Evolutionary conservation across 768 basidiomycete species (phyloP), one percentile per base, ranked within the genome.

Genomic region (Heimioporus sp.): DNA sequence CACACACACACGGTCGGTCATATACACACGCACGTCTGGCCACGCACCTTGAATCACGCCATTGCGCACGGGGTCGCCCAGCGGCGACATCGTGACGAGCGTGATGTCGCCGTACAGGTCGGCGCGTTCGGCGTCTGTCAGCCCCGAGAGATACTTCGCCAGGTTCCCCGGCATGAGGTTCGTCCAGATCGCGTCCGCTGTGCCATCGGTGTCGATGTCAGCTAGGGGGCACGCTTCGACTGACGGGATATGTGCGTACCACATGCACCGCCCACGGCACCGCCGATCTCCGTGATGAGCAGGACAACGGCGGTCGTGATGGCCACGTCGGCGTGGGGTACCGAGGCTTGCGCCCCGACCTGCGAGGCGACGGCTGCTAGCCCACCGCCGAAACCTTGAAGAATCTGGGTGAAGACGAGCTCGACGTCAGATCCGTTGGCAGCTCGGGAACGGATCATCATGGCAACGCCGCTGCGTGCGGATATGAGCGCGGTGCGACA

Each of bases 341-440:
- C 87, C 11, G 79, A 72, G 4, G 84, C 86, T 61, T 88, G 86
- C 4, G 85, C 80, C 30, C 77, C 80, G 35, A 85, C 82, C 61
- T 82, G 82, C 1, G 75, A 65, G 6, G 80, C 63, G 38, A 82
- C 71, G 9, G 79, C 78, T 4, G 86, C 85, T 50, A 90, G 75
- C 15, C 87, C 88, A 13, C 88, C 88, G 16, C 88, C 88, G 10
- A 84, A 70, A 43, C 87, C 88, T 68, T 89, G 87, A 15, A 91
- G 72, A 46, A 89, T 66, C 58, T 91, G 88, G 19, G 79, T 81
- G 68, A 79, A 74, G 5, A 89, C 82, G 28, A 89, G 73, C 55
- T 81, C 80, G 2, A 73, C 75, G 32, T 76, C 73, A 31, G 74
- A 79, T 0, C 74, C 80, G 34, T 80, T 71, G 3, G 84, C 80